Evolutionary conservation across 345 rosid genomes (phyloP).

Genomic region (Eucalyptus rudis): DNA sequence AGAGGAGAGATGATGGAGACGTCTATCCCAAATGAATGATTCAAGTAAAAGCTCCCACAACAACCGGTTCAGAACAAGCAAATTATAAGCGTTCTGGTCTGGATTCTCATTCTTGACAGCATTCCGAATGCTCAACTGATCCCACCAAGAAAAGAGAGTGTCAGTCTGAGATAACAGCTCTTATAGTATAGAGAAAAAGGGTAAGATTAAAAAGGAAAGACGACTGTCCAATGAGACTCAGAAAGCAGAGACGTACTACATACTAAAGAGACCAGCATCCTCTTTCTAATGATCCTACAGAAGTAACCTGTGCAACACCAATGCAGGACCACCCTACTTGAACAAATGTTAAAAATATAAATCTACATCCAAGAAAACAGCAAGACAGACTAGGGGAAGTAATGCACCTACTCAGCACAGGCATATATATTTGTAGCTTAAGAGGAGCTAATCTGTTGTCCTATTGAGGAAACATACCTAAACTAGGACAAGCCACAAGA

Average conservation of each 20-base stretch:
- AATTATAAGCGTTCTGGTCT: slow-evolving; percentile 22
- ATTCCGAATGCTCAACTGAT: slow-evolving; percentile 28
- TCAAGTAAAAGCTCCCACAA: slow-evolving; percentile 78
- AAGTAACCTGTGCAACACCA: neutral
- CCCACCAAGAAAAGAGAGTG: neutral
- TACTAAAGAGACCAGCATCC: neutral
- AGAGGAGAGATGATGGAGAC: slow-evolving; percentile 49
- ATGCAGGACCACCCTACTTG: neutral
- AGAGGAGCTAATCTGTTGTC: neutral
- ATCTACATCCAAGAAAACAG: neutral
- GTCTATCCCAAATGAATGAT: slow-evolving; percentile 67
- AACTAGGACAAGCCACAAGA: neutral
- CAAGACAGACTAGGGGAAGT: neutral
- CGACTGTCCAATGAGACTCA: neutral
- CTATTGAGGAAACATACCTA: neutral
- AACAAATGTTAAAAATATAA: neutral
- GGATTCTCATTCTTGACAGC: slow-evolving; percentile 24
- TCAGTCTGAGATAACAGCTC: neutral
- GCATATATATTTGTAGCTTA: neutral
- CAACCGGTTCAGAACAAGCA: slow-evolving; percentile 50
- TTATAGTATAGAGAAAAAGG: neutral
- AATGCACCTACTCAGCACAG: neutral
- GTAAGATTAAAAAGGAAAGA: neutral
- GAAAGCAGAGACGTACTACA: neutral
- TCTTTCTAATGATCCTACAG: neutral